phyloP scores from a whole-genome alignment of 2,329 filamentous ascomycete genomes.

The Biscogniauxia mediterranea region DNA sequence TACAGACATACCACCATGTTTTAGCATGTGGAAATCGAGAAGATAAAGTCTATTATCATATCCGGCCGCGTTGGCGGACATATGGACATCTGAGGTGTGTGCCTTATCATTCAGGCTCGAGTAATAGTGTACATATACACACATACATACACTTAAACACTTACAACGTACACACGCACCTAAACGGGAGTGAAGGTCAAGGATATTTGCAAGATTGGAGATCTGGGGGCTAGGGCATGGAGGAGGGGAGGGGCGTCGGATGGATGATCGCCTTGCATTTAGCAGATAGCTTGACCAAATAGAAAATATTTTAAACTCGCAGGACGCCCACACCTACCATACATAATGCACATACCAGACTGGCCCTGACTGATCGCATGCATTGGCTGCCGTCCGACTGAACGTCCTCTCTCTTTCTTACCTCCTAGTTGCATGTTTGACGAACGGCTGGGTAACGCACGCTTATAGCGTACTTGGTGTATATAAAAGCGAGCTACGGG shows the following conservation, averaged over 20 bases:
- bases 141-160: neutral
- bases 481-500: neutral
- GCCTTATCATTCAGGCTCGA: neutral
- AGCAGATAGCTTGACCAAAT: slow-evolving; percentile 16
- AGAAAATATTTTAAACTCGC: slow-evolving; percentile 25
- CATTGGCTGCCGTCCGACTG: slow-evolving; percentile 37
- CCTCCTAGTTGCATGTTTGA: slow-evolving; percentile 23
- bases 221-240: slow-evolving; percentile 1
- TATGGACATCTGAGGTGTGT: neutral
- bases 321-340: slow-evolving; percentile 24
- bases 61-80: neutral
- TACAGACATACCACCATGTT: slow-evolving; percentile 6
- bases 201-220: neutral
- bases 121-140: neutral
- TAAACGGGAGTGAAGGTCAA: neutral
- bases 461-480: neutral
- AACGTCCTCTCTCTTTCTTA: slow-evolving; percentile 14
- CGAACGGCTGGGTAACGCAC: slow-evolving; percentile 15
- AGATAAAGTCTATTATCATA: neutral
- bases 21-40: neutral
- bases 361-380: slow-evolving; percentile 37
- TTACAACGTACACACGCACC: neutral
- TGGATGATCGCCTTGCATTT: slow-evolving; percentile 19
- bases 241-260: slow-evolving; percentile 3
- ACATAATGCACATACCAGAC: slow-evolving; percentile 18